Conservation (phyloP, 352 stramenopile genomes). For the Saprolegnia parasitica region DNA sequence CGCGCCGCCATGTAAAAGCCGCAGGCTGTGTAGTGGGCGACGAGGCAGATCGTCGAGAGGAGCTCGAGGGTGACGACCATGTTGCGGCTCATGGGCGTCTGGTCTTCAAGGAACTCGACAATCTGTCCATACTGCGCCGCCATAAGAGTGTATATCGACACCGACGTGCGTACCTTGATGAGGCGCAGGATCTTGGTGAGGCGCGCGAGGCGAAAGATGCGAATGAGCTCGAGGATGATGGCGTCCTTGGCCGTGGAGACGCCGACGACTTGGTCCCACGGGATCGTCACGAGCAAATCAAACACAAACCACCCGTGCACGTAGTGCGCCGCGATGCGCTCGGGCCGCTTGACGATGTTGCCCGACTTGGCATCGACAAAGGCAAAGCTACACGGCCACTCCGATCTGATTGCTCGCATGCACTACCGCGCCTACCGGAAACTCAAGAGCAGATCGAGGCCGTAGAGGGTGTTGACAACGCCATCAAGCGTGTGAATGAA, state of each 20-base stretch:
- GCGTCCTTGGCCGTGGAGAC: background rate
- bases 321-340: slow-evolving; percentile 27
- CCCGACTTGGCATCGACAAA: slow-evolving; percentile 30
- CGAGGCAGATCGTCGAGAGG: slow-evolving; percentile 29
- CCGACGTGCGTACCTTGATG: slow-evolving; percentile 29
- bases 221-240: slow-evolving; percentile 31
- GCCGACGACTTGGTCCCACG: slow-evolving; percentile 27
- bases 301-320: slow-evolving; percentile 30
- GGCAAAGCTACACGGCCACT: slow-evolving; percentile 1
- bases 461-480: slow-evolving; percentile 30
- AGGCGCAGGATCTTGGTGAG: slow-evolving; percentile 31
- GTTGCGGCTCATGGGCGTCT: slow-evolving; percentile 29
- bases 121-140: slow-evolving; percentile 1
- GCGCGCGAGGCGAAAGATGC: slow-evolving; percentile 27
- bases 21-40: slow-evolving; percentile 34
- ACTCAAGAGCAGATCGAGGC: slow-evolving; percentile 31
- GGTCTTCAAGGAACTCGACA: slow-evolving; percentile 28
- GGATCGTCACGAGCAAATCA: slow-evolving; percentile 30
- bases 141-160: slow-evolving; percentile 27
- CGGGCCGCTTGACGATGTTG: slow-evolving; percentile 18
- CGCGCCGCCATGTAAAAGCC: slow-evolving; percentile 33
- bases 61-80: slow-evolving; percentile 33
- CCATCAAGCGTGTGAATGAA: slow-evolving; percentile 29
- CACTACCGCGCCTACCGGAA: slow-evolving; percentile 15
- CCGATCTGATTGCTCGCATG: background rate